These are phyloP conservation scores for Psidium friedrichsthalianum DNA, from an alignment of 345 rosid genomes.

Conservation along the genomic window DNA sequence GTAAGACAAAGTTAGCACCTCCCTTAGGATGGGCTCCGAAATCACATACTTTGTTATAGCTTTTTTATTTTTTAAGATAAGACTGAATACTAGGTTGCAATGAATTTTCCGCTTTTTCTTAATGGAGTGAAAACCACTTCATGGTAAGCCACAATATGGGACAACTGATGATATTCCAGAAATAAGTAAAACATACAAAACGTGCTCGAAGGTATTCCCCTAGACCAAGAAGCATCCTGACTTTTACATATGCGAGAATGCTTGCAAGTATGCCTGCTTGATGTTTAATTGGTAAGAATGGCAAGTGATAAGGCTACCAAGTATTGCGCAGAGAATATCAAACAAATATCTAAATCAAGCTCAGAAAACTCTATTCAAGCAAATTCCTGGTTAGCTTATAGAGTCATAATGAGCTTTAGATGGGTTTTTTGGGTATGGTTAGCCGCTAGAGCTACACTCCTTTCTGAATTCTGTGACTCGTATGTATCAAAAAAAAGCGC, in stretches of 20 bases:
- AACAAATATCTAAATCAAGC: neutral
- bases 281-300: neutral
- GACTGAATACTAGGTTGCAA: neutral
- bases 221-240: neutral
- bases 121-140: neutral
- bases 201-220: neutral
- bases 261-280: neutral
- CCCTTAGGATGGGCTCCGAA: neutral
- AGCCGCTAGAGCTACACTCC: neutral
- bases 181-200: neutral
- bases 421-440: neutral
- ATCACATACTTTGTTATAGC: neutral
- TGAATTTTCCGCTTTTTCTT: neutral
- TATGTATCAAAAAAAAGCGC: neutral
- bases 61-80: neutral
- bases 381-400: neutral
- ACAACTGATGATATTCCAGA: neutral
- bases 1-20: neutral
- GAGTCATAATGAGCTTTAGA: neutral
- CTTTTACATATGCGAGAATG: neutral
- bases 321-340: neutral
- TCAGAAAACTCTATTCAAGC: neutral
- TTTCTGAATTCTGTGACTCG: neutral
- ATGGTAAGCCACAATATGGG: neutral
- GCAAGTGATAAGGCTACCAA: neutral